Base-by-base conservation (phyloP, 148 eudicot species). In the Bassia scoparia region DNA sequence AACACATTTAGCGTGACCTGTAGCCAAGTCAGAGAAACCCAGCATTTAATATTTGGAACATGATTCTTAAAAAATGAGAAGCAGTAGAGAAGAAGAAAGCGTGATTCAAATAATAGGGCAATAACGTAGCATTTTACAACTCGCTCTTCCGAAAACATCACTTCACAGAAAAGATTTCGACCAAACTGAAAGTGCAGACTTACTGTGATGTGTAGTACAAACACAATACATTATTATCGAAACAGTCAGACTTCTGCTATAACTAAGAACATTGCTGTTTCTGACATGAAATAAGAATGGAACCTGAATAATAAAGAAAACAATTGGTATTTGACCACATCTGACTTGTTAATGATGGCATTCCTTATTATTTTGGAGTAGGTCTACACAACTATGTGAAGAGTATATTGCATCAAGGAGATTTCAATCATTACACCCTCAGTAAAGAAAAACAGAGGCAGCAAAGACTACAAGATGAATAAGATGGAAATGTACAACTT, bases 351-450 rank as follows among this genome's bases (percentile, higher is more conserved):
- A 41, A 38, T n/a, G 49, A 31, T 23, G 18, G 23, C 20, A 23
- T 41, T 41, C 24, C n/a, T n/a, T 65, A 65, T 65, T 65, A 65
- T 65, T 38, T 37, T 65, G 68, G 30, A 65, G 68, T 65, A 65
- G 41, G 27, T 33, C 21, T 23, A 31, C 61, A 52, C 26, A 63
- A 24, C 15, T 31, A 46, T 44, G 2, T 31, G 13, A 58, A n/a
- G 58, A 23, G 10, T 48, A 44, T n/a, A n/a, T n/a, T n/a, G n/a
- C n/a, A 5, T 14, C 20, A 20, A n/a, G 53, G 31, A 54, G 29
- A 5, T 37, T 37, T 14, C 46, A 11, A 41, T 41, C 46, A 41
- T 5, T 41, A 5, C 48, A 49, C 38, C 16, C 59, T 62, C 68
- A 31, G 55, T 63, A 27, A 63, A n/a, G n/a, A 63, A 23, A 26